These are phyloP conservation scores for Rehmannia glutinosa DNA, from an alignment of 257 asterid genomes.

Conservation along the genomic window DNA sequence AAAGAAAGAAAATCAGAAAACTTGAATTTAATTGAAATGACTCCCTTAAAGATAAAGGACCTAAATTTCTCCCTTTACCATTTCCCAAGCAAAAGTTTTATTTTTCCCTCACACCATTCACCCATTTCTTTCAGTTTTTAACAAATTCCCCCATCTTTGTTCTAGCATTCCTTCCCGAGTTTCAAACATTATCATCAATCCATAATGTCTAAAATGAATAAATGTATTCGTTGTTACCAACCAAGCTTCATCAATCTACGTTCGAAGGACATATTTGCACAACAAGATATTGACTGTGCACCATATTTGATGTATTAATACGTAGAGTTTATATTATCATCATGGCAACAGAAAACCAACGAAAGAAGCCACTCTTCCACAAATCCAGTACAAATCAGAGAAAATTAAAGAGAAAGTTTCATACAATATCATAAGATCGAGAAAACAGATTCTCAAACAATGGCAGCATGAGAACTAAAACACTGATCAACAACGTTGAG, in stretches of 20 bases:
- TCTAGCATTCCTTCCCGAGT: not conserved
- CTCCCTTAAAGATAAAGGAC: not conserved
- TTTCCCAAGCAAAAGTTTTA: not conserved
- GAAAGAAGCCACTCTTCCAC: not conserved
- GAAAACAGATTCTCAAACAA: not conserved
- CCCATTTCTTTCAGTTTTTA: not conserved
- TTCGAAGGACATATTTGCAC: not conserved
- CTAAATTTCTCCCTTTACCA: conserved; percentile 2
- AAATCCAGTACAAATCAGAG: not conserved
- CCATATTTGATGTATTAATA: not conserved
- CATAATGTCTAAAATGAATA: not conserved
- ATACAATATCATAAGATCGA: not conserved
- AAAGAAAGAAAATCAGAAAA: not conserved
- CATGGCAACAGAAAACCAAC: not conserved
- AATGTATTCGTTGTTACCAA: not conserved
- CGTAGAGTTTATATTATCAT: not conserved
- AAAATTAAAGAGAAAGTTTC: not conserved
- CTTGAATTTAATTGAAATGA: not conserved
- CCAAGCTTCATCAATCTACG: not conserved
- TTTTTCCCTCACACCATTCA: not conserved
- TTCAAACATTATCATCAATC: not conserved
- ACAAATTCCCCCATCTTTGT: not conserved
- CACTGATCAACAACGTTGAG: not conserved
- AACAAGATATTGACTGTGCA: not conserved
- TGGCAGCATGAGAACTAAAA: not conserved